These are phyloP conservation scores for Starmerella sp. DNA, from an alignment of 805 yeast genomes.

Conservation along the genomic window DNA sequence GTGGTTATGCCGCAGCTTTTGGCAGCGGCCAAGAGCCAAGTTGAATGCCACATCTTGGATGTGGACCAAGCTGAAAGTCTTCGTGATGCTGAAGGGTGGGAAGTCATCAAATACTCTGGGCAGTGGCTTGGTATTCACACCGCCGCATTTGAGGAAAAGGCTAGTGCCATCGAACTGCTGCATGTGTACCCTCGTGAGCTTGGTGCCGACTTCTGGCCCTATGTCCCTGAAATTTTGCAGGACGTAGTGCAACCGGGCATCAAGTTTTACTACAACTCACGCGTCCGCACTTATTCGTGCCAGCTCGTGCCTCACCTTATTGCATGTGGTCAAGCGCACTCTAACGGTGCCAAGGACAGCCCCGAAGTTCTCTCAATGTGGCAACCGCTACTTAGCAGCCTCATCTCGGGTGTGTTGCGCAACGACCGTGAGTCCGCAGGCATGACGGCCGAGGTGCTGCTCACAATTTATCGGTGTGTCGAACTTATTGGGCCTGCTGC, in stretches of 20 bases:
- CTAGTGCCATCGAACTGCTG: slow-evolving; percentile 78
- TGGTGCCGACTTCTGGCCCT: slow-evolving; percentile 71
- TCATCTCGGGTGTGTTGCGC: slow-evolving; percentile 50
- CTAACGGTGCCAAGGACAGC: slow-evolving; percentile 30
- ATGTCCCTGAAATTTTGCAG: slow-evolving; percentile 62
- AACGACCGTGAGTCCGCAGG: slow-evolving; percentile 71
- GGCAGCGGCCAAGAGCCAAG: slow-evolving; percentile 75
- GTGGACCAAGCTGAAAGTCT: slow-evolving; percentile 78
- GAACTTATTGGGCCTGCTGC: slow-evolving; percentile 53
- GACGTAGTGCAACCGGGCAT: slow-evolving; percentile 81
- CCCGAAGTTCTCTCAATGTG: slow-evolving; percentile 57
- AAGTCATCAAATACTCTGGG: slow-evolving; percentile 80
- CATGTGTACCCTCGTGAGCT: slow-evolving; percentile 75
- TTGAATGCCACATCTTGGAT: slow-evolving; percentile 78
- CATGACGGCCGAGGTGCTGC: slow-evolving; percentile 64
- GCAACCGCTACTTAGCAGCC: slow-evolving; percentile 54
- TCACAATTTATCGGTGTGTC: slow-evolving; percentile 55
- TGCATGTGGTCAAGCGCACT: slow-evolving; percentile 47
- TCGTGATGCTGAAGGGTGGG: slow-evolving; percentile 85
- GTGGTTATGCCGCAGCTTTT: slow-evolving; percentile 83
- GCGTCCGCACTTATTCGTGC: slow-evolving; percentile 87
- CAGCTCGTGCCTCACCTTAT: slow-evolving; percentile 69
- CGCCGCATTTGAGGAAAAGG: slow-evolving; percentile 87
- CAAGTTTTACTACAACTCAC: slow-evolving; percentile 85
- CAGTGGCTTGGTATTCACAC: slow-evolving; percentile 92